Base-by-base conservation (phyloP, 2,329 filamentous ascomycete species). In the Cordyceps tenuipes region DNA sequence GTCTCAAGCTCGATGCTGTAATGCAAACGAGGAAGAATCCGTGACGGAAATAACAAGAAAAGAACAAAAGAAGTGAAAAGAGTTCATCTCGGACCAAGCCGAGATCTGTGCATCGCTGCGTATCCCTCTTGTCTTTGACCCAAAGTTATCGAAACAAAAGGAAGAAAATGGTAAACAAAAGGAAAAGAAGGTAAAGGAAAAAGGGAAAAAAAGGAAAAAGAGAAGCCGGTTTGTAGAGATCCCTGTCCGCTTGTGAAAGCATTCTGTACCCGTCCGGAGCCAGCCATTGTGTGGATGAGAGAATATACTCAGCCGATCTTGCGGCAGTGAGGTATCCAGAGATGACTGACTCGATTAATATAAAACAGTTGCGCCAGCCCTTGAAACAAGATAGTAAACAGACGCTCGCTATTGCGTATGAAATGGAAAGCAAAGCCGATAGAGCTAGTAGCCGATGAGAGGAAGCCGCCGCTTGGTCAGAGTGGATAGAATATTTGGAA, bases 81-180 rank as follows among this genome's bases (percentile, higher is more conserved):
- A 71, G 73, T 75, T 71, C 72, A 76, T 77, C 76, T 79, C 76
- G 76, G 74, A 70, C 73, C 73, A 65, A 68, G 74, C 77, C 77
- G 76, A 77, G 74, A 72, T 69, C 73, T 73, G 75, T 82, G 82
- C 82, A 85, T 85, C 82, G 82, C 82, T 85, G 82, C 82, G 77
- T 80, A 69, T 79, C 81, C 76, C 76, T 83, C 79, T 82, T 82
- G 73, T 78, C 76, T 79, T 73, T 70, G 68, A 71, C 65, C 69
- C 67, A 66, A 68, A 63, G 56, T 57, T 57, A 64, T 60, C 66
- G 66, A 66, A 67, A 62, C 65, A 61, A 65, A 71, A 68, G 69
- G 44, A 67, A 62, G 61, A 62, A 64, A 68, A 64, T 63, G 63
- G 66, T 68, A 66, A 66, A 67, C 66, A 66, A 36, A 63, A 63